Evolutionary conservation across 2,329 filamentous ascomycete species (phyloP).

Genomic region (Chrysoporthe puriensis): DNA sequence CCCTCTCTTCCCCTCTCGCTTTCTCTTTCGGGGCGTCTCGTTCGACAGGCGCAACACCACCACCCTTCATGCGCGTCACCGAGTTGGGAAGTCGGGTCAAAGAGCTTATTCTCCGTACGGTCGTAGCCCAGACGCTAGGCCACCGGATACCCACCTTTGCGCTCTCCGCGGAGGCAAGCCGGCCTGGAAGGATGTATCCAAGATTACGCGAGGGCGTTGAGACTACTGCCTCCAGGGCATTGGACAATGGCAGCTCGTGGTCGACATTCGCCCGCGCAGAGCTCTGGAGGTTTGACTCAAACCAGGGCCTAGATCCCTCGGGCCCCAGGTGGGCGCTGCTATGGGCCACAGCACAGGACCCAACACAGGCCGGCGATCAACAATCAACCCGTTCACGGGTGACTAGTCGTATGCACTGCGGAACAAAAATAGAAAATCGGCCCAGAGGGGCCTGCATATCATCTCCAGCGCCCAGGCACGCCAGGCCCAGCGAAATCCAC

Average conservation of each 20-base stretch:
- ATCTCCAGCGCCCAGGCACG: neutral
- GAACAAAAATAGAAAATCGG: constrained; percentile 11
- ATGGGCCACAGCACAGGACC: neutral
- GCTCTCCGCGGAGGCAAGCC: constrained; percentile 7
- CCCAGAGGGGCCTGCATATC: neutral
- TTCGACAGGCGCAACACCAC: neutral
- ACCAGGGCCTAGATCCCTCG: neutral
- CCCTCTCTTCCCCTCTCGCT: neutral
- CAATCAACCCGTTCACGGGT: neutral
- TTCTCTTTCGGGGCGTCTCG: neutral
- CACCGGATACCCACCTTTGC: neutral
- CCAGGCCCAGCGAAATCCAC: neutral
- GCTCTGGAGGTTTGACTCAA: too few species aligned
- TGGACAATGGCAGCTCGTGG: neutral
- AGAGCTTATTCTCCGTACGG: neutral
- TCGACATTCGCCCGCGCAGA: neutral
- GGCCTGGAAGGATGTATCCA: constrained; percentile 14
- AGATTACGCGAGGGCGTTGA: constrained; percentile 30
- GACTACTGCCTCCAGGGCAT: neutral
- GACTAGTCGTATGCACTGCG: neutral
- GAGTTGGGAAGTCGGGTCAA: neutral
- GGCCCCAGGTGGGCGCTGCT: neutral
- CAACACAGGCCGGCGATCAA: neutral
- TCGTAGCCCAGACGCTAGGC: neutral
- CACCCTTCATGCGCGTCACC: neutral